These are phyloP conservation scores for Penicillium brasilianum DNA, from an alignment of 2,329 filamentous ascomycete species.

Conservation along the genomic window DNA sequence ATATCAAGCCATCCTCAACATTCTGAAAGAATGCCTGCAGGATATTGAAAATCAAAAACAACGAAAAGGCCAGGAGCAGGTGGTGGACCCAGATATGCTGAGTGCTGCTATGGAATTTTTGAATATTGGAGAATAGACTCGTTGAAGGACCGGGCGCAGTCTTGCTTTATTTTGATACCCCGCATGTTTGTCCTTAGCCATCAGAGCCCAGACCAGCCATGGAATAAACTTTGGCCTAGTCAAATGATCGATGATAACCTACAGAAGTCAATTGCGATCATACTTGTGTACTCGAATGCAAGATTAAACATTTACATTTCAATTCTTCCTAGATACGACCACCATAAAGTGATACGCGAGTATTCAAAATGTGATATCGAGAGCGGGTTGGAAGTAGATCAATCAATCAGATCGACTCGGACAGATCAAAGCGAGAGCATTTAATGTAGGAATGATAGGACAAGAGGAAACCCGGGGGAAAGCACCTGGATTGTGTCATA, in stretches of 20 bases:
- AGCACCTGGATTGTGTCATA: not conserved
- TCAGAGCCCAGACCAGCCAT: not conserved
- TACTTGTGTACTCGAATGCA: not conserved
- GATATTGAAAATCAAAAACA: conserved; percentile 32
- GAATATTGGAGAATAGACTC: conserved; percentile 31
- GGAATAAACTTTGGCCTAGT: not conserved
- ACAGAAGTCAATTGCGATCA: not conserved
- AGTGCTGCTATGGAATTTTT: conserved; percentile 42
- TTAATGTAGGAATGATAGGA: not conserved
- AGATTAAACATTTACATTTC: conserved; percentile 17
- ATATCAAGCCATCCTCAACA: conserved; percentile 44
- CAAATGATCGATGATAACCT: not conserved
- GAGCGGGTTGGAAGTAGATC: conserved; percentile 1
- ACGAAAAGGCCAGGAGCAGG: conserved; percentile 7
- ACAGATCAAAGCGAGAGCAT: not conserved
- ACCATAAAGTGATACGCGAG: not conserved
- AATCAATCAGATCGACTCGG: conserved; percentile 1
- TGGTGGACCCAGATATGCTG: conserved; percentile 39
- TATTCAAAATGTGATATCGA: conserved; percentile 1
- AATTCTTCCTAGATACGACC: conserved; percentile 1
- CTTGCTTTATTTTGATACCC: conserved; percentile 18
- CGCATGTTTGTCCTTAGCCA: conserved; percentile 3
- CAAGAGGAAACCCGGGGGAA: not conserved
- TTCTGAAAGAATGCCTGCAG: conserved; percentile 41
- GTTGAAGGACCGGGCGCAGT: not conserved